A percentile compares a stretch with the other conserved stretches of the same genome.
These are phyloP conservation scores for Meyerozyma sp. DNA, from an alignment of 1,139 yeast species.

Conservation along the genomic window DNA sequence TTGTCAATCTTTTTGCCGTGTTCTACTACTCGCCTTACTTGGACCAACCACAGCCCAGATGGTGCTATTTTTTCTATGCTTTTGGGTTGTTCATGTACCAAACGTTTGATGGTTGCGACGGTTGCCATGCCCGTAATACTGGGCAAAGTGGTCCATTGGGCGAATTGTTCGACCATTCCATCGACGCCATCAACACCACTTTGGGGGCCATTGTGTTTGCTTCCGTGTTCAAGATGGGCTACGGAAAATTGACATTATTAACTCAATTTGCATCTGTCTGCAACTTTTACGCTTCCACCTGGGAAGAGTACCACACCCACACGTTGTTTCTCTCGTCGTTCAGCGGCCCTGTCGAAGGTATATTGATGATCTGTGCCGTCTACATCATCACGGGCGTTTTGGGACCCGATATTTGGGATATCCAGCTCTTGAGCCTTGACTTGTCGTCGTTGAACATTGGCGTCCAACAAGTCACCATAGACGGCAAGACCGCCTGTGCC, in stretches of 20 bases:
- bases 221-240: conserved; percentile 70
- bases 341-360: conserved; percentile 96
- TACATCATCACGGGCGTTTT: conserved; percentile 59
- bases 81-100: conserved; percentile 85
- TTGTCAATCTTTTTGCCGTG: conserved; percentile 58
- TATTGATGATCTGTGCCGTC: conserved; percentile 53
- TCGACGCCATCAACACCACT: conserved; percentile 87
- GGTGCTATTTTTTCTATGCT: conserved; percentile 81
- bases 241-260: conserved; percentile 54
- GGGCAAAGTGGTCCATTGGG: conserved; percentile 95
- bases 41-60: conserved; percentile 56
- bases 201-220: conserved; percentile 69
- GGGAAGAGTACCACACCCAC: conserved; percentile 96
- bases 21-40: conserved; percentile 72
- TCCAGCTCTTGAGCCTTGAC: conserved; percentile 26
- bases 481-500: conserved; percentile 36
- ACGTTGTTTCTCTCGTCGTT: conserved; percentile 71
- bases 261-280: conserved; percentile 74
- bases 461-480: conserved; percentile 14
- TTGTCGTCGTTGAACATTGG: conserved; percentile 24
- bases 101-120: conserved; percentile 96
- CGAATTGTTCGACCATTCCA: conserved; percentile 89
- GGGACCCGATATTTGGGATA: conserved; percentile 70
- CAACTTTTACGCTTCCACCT: conserved; percentile 84
- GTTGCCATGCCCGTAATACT: conserved; percentile 88